Percentiles rank a stretch among this genome's conserved stretches.
These are phyloP conservation scores for Stentor roeselii DNA, from an alignment of 73 alveolate species.

Conservation along the genomic window DNA sequence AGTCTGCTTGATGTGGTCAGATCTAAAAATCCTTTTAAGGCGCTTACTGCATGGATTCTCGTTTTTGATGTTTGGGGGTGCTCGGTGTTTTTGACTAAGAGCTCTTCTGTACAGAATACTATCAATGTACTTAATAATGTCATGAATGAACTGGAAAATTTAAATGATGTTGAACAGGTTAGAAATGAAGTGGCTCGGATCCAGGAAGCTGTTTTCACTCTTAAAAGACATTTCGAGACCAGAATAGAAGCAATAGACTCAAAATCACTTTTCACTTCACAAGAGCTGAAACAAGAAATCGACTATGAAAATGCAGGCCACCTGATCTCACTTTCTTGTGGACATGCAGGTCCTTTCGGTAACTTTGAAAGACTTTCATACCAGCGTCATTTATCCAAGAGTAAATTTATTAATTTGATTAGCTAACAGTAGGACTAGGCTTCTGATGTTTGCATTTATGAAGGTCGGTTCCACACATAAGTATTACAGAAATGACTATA, in stretches of 20 bases:
- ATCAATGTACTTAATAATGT: too few species aligned
- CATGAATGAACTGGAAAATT: neutral
- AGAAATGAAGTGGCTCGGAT: neutral
- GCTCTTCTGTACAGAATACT: neutral
- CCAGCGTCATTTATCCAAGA: neutral
- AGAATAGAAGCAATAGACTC: neutral
- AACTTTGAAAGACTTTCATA: neutral
- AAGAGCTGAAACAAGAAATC: neutral
- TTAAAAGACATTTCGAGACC: neutral
- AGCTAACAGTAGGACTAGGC: too few species aligned
- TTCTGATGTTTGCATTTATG: constrained; percentile 3
- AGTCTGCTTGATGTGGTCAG: neutral
- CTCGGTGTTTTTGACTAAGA: neutral
- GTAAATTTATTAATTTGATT: constrained; percentile 3
- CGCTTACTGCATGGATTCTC: neutral
- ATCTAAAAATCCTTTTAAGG: neutral
- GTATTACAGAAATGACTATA: too few species aligned
- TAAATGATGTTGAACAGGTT: neutral
- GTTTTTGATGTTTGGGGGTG: neutral
- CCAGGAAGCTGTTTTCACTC: neutral
- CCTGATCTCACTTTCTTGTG: constrained; percentile 19
- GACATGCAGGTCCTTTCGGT: constrained; percentile 28
- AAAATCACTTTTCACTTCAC: neutral
- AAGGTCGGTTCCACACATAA: neutral
- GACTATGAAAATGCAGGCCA: constrained; percentile 19